A percentile compares a stretch with the other conserved stretches of the same genome.
Conservation (phyloP, 768 basidiomycete genomes). For the Rhodotorula diobovata region DNA sequence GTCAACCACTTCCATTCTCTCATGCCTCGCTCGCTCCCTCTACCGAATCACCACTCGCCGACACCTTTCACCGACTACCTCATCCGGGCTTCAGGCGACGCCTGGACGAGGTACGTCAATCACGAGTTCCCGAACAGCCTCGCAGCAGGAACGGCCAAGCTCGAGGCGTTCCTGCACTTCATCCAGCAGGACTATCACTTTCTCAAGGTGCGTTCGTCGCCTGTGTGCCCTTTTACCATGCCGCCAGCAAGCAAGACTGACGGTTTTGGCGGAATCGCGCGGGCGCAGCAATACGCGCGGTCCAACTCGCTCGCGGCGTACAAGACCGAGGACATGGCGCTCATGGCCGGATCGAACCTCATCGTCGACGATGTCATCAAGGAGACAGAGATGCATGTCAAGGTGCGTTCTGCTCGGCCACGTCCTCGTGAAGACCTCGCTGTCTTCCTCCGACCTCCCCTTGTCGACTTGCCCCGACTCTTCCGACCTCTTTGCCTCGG, state of each 20-base stretch:
- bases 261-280: no score
- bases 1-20: conserved; percentile 76
- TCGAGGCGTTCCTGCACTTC: conserved; percentile 71
- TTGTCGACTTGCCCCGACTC: no score
- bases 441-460: no score
- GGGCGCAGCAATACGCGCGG: conserved; percentile 77
- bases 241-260: no score
- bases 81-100: conserved; percentile 48
- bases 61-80: conserved; percentile 49
- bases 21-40: conserved; percentile 53
- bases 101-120: conserved; percentile 71
- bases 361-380: conserved; percentile 62
- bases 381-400: conserved; percentile 68
- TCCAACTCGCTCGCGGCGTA: conserved; percentile 75
- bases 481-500: background rate
- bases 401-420: conserved; percentile 40
- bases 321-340: conserved; percentile 64
- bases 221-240: background rate
- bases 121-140: conserved; percentile 78
- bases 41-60: conserved; percentile 64
- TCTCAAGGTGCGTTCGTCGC: conserved; percentile 19
- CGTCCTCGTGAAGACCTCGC: background rate
- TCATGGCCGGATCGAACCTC: conserved; percentile 61
- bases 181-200: conserved; percentile 75
- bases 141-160: conserved; percentile 64